Evolutionary conservation across 352 stramenopile genomes (phyloP).

Genomic region (Paralagenidium karlingii): DNA sequence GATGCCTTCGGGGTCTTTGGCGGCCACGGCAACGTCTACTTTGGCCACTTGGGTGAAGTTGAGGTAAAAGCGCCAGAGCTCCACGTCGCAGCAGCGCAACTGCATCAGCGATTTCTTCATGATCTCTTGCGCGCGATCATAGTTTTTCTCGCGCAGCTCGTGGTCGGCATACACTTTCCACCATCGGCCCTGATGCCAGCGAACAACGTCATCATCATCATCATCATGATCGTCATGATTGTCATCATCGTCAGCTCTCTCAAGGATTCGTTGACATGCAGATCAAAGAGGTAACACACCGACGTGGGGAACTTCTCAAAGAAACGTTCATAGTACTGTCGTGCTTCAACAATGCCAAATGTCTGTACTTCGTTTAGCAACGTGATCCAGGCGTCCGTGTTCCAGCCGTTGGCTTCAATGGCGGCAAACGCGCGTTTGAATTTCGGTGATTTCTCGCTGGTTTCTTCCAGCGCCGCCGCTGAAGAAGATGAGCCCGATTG

Average conservation of each 20-base stretch:
- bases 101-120: slow-evolving; percentile 84
- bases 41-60: slow-evolving; percentile 81
- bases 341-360: slow-evolving; percentile 44
- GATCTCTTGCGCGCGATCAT: slow-evolving; percentile 77
- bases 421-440: slow-evolving; percentile 43
- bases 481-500: slow-evolving; percentile 1
- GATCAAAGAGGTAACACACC: slow-evolving; percentile 7
- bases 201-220: too few relatives aligned
- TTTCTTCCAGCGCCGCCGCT: slow-evolving; percentile 5
- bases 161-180: slow-evolving; percentile 82
- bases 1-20: slow-evolving; percentile 41
- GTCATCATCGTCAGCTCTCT: neutral
- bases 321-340: slow-evolving; percentile 70
- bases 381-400: slow-evolving; percentile 64
- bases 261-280: neutral
- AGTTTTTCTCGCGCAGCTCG: slow-evolving; percentile 73
- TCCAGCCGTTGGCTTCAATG: slow-evolving; percentile 49
- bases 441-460: slow-evolving; percentile 28
- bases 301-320: slow-evolving; percentile 55
- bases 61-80: slow-evolving; percentile 82
- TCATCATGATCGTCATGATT: neutral
- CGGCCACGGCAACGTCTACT: slow-evolving; percentile 56
- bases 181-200: slow-evolving; percentile 72
- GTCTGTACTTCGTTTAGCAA: slow-evolving; percentile 70
- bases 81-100: slow-evolving; percentile 63